Evolutionary conservation across 768 basidiomycete genomes (phyloP).

Genomic region (Rhizopogon vinicolor): DNA sequence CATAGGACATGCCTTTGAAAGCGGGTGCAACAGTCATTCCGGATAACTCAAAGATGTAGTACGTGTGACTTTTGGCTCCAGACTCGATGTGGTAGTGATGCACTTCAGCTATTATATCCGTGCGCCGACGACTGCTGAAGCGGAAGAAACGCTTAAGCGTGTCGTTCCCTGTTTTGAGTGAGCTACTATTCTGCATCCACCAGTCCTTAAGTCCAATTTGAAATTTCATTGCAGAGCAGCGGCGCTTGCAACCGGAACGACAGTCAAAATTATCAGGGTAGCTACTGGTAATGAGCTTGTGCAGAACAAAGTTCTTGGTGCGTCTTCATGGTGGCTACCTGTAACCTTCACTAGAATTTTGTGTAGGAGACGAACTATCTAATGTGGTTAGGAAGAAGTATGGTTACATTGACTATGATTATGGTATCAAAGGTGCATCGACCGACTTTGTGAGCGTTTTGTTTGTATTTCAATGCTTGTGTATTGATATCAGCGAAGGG

Average conservation of each 20-base stretch:
- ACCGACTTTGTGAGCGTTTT: slow-evolving; percentile 69
- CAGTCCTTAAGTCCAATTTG: not conserved
- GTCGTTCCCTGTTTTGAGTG: slow-evolving; percentile 73
- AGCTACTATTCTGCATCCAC: slow-evolving; percentile 13
- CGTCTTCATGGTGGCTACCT: not conserved
- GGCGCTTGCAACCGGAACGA: slow-evolving; percentile 62
- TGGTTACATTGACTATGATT: slow-evolving; percentile 58
- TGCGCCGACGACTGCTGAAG: slow-evolving; percentile 61
- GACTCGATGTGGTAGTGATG: not conserved
- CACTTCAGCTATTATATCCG: slow-evolving; percentile 62
- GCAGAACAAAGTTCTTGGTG: slow-evolving; percentile 65
- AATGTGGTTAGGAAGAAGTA: slow-evolving; percentile 57
- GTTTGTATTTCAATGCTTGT: not conserved
- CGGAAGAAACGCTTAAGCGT: slow-evolving; percentile 50
- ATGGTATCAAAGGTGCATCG: slow-evolving; percentile 67
- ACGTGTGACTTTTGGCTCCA: slow-evolving; percentile 14
- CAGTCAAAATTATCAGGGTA: slow-evolving; percentile 35
- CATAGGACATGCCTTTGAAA: not conserved
- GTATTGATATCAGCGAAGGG: slow-evolving; percentile 11
- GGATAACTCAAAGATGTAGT: slow-evolving; percentile 73
- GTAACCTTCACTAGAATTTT: not conserved
- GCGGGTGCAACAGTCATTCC: slow-evolving; percentile 59
- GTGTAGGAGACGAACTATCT: slow-evolving; percentile 58
- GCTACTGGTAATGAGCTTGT: slow-evolving; percentile 50
- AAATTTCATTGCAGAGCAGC: slow-evolving; percentile 45